These are phyloP conservation scores for Amylocarpus encephaloides DNA, from an alignment of 2,329 filamentous ascomycete genomes.

Conservation along the genomic window DNA sequence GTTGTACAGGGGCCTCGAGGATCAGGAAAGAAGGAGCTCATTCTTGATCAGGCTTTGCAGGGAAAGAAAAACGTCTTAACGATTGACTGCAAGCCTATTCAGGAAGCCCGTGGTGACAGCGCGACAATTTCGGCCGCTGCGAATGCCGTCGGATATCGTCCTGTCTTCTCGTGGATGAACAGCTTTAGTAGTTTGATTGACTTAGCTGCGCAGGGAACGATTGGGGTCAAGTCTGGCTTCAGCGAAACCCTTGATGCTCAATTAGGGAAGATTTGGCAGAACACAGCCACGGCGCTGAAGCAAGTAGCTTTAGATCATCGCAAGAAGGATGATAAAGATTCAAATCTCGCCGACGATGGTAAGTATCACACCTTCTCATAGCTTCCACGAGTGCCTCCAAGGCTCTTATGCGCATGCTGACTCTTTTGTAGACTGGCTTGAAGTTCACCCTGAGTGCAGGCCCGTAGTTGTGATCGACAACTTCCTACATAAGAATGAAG, in stretches of 20 bases:
- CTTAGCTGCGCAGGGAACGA: constrained; percentile 86
- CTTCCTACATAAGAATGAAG: constrained; percentile 74
- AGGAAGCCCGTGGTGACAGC: constrained; percentile 83
- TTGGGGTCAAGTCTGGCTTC: constrained; percentile 89
- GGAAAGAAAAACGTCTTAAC: constrained; percentile 71
- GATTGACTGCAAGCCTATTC: constrained; percentile 88
- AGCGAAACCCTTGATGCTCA: constrained; percentile 89
- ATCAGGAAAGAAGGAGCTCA: constrained; percentile 82
- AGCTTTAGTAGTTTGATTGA: constrained; percentile 89
- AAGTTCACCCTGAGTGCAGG: constrained; percentile 77
- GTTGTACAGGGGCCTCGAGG: constrained; percentile 89
- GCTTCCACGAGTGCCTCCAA: neutral
- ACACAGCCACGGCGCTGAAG: constrained; percentile 72
- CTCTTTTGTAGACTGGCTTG: constrained; percentile 57
- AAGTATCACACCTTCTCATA: neutral
- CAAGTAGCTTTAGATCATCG: constrained; percentile 65
- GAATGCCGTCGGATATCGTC: constrained; percentile 77
- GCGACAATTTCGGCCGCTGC: constrained; percentile 79
- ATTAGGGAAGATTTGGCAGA: constrained; percentile 82
- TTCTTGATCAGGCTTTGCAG: constrained; percentile 76
- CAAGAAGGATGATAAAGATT: constrained; percentile 67
- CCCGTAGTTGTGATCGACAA: constrained; percentile 88
- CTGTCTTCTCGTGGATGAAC: constrained; percentile 95
- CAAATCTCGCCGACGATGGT: constrained; percentile 65
- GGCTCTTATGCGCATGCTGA: neutral